Percentiles rank a stretch among this genome's conserved stretches.
phyloP scores from a whole-genome alignment of 306 rosid genomes.

The Cucurbita pepo region DNA sequence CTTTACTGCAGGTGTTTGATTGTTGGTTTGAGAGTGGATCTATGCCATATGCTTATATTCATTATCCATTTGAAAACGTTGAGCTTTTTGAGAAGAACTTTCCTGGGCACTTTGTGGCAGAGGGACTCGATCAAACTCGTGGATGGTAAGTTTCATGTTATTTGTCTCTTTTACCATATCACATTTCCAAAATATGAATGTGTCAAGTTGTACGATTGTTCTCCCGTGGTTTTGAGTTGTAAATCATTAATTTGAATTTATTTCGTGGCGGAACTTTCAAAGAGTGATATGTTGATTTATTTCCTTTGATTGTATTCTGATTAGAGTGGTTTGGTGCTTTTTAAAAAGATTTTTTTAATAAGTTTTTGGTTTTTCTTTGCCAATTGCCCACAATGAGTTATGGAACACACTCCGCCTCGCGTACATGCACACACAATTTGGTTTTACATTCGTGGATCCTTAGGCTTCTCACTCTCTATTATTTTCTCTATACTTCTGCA shows the following conservation, averaged over 20 bases:
- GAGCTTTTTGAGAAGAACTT: slow-evolving; percentile 87
- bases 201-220: background rate
- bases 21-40: slow-evolving; percentile 99
- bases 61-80: slow-evolving; percentile 80
- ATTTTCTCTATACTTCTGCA: slow-evolving; percentile 22
- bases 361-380: background rate
- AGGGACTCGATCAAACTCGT: slow-evolving; percentile 94
- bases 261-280: background rate
- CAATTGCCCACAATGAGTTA: background rate
- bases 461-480: background rate
- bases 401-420: background rate
- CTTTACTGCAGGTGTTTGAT: slow-evolving; percentile 76
- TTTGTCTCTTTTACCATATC: background rate
- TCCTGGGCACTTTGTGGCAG: slow-evolving; percentile 95
- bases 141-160: slow-evolving; percentile 62
- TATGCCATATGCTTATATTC: slow-evolving; percentile 95
- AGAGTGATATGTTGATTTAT: background rate
- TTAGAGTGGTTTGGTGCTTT: background rate
- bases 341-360: background rate
- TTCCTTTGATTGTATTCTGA: background rate
- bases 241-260: too few relatives aligned
- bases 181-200: background rate
- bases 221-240: background rate
- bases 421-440: background rate
- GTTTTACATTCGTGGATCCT: background rate